A percentile compares a stretch with the other conserved stretches of the same genome.
phyloP scores from a whole-genome alignment of 768 basidiomycete genomes.

The Tylopilus rubrobrunneus region DNA sequence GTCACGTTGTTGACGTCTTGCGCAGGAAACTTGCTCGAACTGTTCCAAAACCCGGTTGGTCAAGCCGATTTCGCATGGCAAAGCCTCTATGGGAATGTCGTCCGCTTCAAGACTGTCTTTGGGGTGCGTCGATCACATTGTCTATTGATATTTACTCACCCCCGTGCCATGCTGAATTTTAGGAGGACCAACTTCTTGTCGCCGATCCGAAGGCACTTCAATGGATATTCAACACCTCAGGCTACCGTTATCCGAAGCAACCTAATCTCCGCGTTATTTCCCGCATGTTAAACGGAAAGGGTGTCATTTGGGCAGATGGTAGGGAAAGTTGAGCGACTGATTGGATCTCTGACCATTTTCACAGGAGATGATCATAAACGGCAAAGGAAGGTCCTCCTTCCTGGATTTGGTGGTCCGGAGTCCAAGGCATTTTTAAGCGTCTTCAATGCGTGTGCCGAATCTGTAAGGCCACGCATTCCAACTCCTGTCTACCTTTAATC shows the following conservation, averaged over 20 bases:
- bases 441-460: slow-evolving; percentile 38
- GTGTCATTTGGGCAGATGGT: neutral
- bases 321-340: neutral
- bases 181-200: neutral
- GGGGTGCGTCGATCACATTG: slow-evolving; percentile 15
- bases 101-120: slow-evolving; percentile 27
- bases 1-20: slow-evolving; percentile 20
- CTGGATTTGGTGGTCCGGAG: slow-evolving; percentile 52
- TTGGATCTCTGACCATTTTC: neutral
- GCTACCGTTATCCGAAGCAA: neutral
- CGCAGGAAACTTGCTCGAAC: slow-evolving; percentile 27
- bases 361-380: slow-evolving; percentile 46
- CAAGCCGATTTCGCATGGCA: slow-evolving; percentile 32
- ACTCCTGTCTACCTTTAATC: neutral
- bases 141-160: neutral
- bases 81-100: slow-evolving; percentile 25
- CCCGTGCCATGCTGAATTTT: too few relatives aligned
- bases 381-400: slow-evolving; percentile 51
- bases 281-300: neutral
- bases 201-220: neutral
- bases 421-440: slow-evolving; percentile 48
- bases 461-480: slow-evolving; percentile 10
- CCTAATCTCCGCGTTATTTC: neutral
- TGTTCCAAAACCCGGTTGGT: slow-evolving; percentile 27
- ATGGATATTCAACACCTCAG: neutral